These are phyloP conservation scores for Penicillium sp. DNA, from an alignment of 2,329 filamentous ascomycete species.

Conservation along the genomic window DNA sequence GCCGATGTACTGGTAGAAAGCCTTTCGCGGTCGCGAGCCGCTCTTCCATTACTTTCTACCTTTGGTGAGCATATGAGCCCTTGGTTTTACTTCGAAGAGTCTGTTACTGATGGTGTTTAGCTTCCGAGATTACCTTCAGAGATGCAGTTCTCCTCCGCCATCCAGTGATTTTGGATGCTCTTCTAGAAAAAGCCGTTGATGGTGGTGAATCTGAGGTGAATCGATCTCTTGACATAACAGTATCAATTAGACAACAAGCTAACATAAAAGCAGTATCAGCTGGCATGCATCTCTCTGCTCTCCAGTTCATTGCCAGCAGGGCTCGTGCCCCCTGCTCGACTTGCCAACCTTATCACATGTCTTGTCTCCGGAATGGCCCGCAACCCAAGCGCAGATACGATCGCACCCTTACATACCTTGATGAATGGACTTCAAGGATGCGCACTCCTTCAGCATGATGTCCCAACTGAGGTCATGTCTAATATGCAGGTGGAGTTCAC, in stretches of 20 bases:
- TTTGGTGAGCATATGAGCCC: background rate
- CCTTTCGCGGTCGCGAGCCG: slow-evolving; percentile 52
- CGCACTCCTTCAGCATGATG: slow-evolving; percentile 26
- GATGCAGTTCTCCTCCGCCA: slow-evolving; percentile 34
- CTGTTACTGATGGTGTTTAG: slow-evolving; percentile 23
- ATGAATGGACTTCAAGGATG: slow-evolving; percentile 32
- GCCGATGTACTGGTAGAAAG: slow-evolving; percentile 49
- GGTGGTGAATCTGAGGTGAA: slow-evolving; percentile 31
- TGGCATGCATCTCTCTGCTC: slow-evolving; percentile 35
- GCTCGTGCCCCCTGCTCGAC: slow-evolving; percentile 32
- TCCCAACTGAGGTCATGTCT: slow-evolving; percentile 35
- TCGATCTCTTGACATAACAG: background rate
- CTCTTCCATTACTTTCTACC: slow-evolving; percentile 47
- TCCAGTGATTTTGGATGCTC: slow-evolving; percentile 35
- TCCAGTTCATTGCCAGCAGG: slow-evolving; percentile 33
- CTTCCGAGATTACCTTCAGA: slow-evolving; percentile 27
- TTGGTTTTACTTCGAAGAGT: slow-evolving; percentile 41
- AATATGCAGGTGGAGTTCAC: slow-evolving; percentile 39
- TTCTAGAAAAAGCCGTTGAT: slow-evolving; percentile 33
- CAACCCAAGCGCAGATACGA: slow-evolving; percentile 32
- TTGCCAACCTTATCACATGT: slow-evolving; percentile 34
- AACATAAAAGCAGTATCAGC: slow-evolving; percentile 25
- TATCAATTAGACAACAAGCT: background rate
- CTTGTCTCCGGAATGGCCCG: slow-evolving; percentile 30
- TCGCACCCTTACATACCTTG: slow-evolving; percentile 35